Evolutionary conservation across 2,329 filamentous ascomycete species (phyloP), one percentile per base, ranked within the genome.

Genomic region (Mycosphaerelloides madeirae): DNA sequence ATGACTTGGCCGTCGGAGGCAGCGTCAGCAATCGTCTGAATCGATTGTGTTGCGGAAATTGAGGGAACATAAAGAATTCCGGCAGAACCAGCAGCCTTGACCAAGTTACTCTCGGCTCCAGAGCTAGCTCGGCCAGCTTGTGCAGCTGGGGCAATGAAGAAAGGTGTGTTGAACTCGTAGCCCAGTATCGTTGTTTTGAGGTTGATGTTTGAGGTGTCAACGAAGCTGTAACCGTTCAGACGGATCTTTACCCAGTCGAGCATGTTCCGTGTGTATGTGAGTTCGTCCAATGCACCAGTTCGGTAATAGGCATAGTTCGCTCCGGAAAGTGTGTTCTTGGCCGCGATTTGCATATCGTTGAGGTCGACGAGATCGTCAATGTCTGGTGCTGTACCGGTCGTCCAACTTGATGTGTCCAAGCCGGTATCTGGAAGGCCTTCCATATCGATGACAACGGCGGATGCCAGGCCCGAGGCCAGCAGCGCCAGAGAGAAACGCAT

Each of bases 81-180:
- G 5, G 67, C 69, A n/a, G 65, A 59, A 7, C 62, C 71, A 8
- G 76, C 75, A 31, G 68, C 77, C 62, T 71, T 69, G 38, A 77
- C 71, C 11, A 80, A 43, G 22, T 52, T 52, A 2, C 25, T 43
- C 38, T 55, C 52, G 9, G 54, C 56, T 66, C 95, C 90, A 0
- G 83, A 83, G 63, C 95, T 77, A 45, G 91, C 91, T 7, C 95
- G 80, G 68, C 95, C 95, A 55, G 91, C 91, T 8, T 96, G 78
- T 0, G 91, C 91, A 6, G 91, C 96, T 32, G 91, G 91, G 1
- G 91, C 95, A 25, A 96, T 84, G 70, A 96, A 97, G 70, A 95
- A 93, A 18, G 91, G 91, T 38, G 90, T 83, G 50, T 83, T 79
- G 49, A 81, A 80, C 60, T 85, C 86, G 29, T 84, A 81, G 53